Base-by-base conservation (phyloP, 208 protist genomes). In the Leishmania mexicana region DNA sequence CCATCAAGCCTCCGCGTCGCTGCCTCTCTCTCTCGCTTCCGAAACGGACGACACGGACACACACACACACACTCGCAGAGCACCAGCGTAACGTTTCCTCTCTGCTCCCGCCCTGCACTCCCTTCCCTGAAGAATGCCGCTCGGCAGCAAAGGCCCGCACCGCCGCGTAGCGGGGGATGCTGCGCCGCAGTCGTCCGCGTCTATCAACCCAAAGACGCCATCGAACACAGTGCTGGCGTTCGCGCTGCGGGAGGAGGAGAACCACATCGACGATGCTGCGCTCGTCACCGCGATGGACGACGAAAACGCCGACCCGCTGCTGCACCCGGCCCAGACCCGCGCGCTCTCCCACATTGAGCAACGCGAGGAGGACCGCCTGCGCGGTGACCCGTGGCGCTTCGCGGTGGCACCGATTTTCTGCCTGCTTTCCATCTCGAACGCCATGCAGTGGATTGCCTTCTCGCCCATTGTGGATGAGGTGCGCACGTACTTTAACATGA, bases 391-490 rank as follows among this genome's bases (percentile, higher is more conserved):
- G 58, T 90, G 88, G 87, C 88, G 91, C 35, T 93, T 92, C 75
- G 81, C 81, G 3, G 88, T 94, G 60, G 83, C 73, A 0, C 65
- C 80, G 5, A 87, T 91, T 31, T 93, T 95, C 76, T 92, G 86
- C 72, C 49, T 96, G 19, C 81, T 95, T 53, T 91, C 86, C 78
- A 80, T 93, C 81, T 90, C 83, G 74, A 95, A 94, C 68, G 89
- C 88, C 42, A 96, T 94, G 90, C 88, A 94, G 76, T 94, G 91
- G 91, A 93, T 94, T 65, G 85, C 85, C n/a, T 94, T 92, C 65
- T 82, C 85, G 47, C 81, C 90, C 7, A 94, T 93, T 68, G 87
- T 90, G 3, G 86, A 90, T 51, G 87, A 93, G 79, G 87, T 88
- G 42, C 85, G 87, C 28, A 21, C 40, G n/a, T 94, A 87, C 65